A percentile compares a stretch with the other conserved stretches of the same genome.
Evolutionary conservation across 768 basidiomycete genomes (phyloP).

Genomic region (Tubosaeta sp.): DNA sequence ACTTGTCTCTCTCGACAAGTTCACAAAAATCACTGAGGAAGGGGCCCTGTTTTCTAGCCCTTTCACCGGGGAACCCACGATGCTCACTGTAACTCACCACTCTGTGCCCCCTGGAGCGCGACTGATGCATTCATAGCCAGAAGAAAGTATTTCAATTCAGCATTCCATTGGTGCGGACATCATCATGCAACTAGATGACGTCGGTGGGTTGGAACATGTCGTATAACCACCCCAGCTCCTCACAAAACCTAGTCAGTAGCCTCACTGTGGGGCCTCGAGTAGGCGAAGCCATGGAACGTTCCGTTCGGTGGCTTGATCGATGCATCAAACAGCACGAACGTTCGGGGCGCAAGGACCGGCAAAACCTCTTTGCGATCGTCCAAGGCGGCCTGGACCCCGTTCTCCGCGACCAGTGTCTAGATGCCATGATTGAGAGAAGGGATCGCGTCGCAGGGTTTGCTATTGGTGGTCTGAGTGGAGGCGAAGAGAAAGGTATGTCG

Average conservation of each 20-base stretch:
- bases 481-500: slow-evolving; percentile 79
- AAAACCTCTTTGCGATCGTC: slow-evolving; percentile 90
- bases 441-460: slow-evolving; percentile 85
- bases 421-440: slow-evolving; percentile 76
- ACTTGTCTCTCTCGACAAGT: slow-evolving; percentile 78
- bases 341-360: slow-evolving; percentile 58
- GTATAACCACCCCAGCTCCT: background rate
- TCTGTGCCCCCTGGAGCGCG: background rate
- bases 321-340: slow-evolving; percentile 74
- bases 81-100: slow-evolving; percentile 63
- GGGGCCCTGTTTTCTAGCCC: slow-evolving; percentile 83
- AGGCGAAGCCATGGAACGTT: slow-evolving; percentile 83
- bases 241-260: slow-evolving; percentile 57
- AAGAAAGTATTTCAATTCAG: slow-evolving; percentile 88
- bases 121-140: slow-evolving; percentile 50
- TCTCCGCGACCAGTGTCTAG: slow-evolving; percentile 71
- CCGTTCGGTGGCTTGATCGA: slow-evolving; percentile 85
- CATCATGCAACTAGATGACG: slow-evolving; percentile 93
- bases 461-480: slow-evolving; percentile 86
- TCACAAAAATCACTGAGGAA: slow-evolving; percentile 83
- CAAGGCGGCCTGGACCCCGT: slow-evolving; percentile 78
- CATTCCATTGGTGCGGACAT: slow-evolving; percentile 91
- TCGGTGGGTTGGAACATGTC: slow-evolving; percentile 47
- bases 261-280: slow-evolving; percentile 78
- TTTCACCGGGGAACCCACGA: slow-evolving; percentile 82